These are phyloP conservation scores for Biscutella laevigata DNA, from an alignment of 441 rosid species.

Conservation along the genomic window DNA sequence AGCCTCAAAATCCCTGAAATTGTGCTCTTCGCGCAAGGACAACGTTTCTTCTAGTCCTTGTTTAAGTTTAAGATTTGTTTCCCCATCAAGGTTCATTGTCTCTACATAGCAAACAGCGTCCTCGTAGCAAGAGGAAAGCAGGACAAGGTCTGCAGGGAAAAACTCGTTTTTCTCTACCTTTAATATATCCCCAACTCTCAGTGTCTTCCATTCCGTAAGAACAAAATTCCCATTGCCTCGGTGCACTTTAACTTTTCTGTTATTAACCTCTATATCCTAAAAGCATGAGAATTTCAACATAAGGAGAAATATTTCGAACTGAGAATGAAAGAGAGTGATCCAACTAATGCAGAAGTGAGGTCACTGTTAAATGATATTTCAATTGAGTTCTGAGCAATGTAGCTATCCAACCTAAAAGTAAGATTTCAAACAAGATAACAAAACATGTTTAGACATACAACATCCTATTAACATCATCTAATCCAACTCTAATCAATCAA, in stretches of 20 bases:
- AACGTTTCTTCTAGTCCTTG: conserved; percentile 64
- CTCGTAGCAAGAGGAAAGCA: conserved; percentile 77
- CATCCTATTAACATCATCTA: conserved; percentile 2
- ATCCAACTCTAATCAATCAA: background rate
- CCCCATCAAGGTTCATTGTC: conserved; percentile 93
- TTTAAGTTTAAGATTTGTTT: conserved; percentile 85
- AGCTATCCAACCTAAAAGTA: conserved; percentile 2
- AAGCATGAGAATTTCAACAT: background rate
- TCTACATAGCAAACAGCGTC: conserved; percentile 96
- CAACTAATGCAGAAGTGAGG: background rate
- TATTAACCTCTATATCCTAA: conserved; percentile 74
- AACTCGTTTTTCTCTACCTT: conserved; percentile 81
- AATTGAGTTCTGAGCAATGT: background rate
- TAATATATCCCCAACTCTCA: conserved; percentile 79
- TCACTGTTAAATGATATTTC: background rate
- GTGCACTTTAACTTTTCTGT: conserved; percentile 57
- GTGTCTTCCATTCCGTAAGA: conserved; percentile 55
- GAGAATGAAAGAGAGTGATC: background rate
- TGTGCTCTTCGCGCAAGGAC: conserved; percentile 45
- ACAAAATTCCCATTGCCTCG: conserved; percentile 50
- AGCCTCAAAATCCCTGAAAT: conserved; percentile 54
- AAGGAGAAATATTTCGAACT: background rate
- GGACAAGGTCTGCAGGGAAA: conserved; percentile 88
- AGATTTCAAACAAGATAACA: background rate
- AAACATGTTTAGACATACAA: background rate